Conservation (phyloP, 805 yeast species). For the Cyberlindnera maclurae region DNA sequence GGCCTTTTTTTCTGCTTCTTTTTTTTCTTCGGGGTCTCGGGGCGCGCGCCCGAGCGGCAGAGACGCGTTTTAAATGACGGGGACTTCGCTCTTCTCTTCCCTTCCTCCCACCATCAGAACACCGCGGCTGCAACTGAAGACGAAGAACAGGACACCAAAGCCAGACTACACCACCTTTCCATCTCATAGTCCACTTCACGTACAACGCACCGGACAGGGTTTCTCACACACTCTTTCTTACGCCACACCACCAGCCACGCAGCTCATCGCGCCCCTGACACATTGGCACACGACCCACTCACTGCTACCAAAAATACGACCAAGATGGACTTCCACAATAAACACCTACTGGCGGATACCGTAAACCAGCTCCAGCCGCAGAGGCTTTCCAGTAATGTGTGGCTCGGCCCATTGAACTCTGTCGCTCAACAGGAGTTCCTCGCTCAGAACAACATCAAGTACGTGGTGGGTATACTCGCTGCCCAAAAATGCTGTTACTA, state of each 20-base stretch:
- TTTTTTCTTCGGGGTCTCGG: not conserved
- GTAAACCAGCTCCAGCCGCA: conserved; percentile 32
- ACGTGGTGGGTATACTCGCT: conserved; percentile 30
- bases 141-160: too few relatives aligned
- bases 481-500: conserved; percentile 27
- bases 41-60: not conserved
- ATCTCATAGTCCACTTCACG: not conserved
- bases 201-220: not conserved
- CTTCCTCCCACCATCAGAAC: too few relatives aligned
- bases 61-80: not conserved
- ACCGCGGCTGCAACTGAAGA: too few relatives aligned
- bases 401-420: conserved; percentile 41
- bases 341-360: conserved; percentile 20
- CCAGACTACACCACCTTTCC: too few relatives aligned
- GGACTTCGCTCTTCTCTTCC: not conserved
- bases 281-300: not conserved
- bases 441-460: conserved; percentile 31
- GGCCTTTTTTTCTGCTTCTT: not conserved
- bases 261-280: conserved; percentile 1
- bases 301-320: not conserved
- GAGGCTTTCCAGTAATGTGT: conserved; percentile 32
- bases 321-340: conserved; percentile 20
- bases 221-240: not conserved
- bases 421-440: conserved; percentile 33
- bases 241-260: not conserved